Conservation (phyloP, 345 rosid species). For the Camelina sativa region DNA sequence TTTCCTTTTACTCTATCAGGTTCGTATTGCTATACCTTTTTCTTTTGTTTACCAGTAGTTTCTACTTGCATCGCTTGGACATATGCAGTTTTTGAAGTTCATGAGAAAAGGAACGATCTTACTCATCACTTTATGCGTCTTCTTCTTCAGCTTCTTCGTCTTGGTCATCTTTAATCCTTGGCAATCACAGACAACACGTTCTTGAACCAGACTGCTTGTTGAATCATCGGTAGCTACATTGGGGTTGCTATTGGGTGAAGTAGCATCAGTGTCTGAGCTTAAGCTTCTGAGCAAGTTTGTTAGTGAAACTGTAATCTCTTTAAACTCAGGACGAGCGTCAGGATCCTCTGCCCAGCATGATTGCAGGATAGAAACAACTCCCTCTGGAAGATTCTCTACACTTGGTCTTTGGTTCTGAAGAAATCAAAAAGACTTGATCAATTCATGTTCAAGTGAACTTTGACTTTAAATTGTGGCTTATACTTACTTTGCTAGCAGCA, state of each 20-base stretch:
- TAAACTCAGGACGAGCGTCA: conserved; percentile 59
- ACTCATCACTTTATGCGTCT: conserved; percentile 27
- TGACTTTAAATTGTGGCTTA: background rate
- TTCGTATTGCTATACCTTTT: conserved; percentile 25
- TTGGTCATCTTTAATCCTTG: conserved; percentile 26
- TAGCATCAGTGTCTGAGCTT: conserved; percentile 18
- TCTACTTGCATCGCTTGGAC: conserved; percentile 28
- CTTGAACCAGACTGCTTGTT: conserved; percentile 27
- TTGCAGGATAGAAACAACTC: conserved; percentile 50
- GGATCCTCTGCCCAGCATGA: conserved; percentile 78
- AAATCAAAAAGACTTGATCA: conserved; percentile 1
- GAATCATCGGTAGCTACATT: conserved; percentile 28
- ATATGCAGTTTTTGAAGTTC: conserved; percentile 35
- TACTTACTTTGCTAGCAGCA: conserved; percentile 60
- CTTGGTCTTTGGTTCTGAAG: conserved; percentile 71
- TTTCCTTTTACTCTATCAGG: background rate
- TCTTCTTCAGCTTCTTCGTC: conserved; percentile 27
- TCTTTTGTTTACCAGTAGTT: background rate
- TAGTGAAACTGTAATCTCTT: conserved; percentile 51
- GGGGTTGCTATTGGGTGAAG: background rate
- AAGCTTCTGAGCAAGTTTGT: conserved; percentile 38
- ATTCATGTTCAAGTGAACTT: conserved; percentile 15
- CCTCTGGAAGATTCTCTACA: conserved; percentile 59
- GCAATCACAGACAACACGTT: conserved; percentile 34
- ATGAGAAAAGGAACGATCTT: conserved; percentile 32